phyloP scores from a whole-genome alignment of 257 asterid species.

The Avicennia marina region DNA sequence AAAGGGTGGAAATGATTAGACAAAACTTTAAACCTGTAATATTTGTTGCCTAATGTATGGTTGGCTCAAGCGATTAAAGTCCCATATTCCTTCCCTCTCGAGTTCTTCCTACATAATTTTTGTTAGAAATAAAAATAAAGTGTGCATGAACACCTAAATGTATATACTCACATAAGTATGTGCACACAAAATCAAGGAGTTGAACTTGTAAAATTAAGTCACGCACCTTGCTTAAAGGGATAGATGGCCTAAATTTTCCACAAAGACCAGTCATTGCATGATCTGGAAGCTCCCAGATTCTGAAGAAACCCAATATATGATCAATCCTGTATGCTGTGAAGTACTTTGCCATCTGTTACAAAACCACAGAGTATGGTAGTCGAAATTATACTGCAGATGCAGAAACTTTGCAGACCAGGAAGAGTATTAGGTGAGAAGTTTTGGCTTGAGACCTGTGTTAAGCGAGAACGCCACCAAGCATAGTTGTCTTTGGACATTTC shows the following conservation, averaged over 20 bases:
- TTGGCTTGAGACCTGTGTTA: constrained; percentile 61
- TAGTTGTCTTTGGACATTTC: constrained; percentile 98
- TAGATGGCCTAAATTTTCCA: constrained; percentile 94
- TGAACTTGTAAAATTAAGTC: constrained; percentile 1
- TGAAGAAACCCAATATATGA: constrained; percentile 88
- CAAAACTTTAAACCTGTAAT: constrained; percentile 44
- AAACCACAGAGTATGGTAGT: neutral
- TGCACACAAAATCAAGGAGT: neutral
- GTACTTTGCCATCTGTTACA: constrained; percentile 87
- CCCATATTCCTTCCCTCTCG: constrained; percentile 95
- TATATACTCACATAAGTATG: neutral
- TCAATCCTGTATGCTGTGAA: constrained; percentile 95
- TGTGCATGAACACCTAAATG: neutral
- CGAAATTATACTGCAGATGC: neutral
- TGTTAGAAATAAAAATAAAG: neutral
- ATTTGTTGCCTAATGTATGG: constrained; percentile 59
- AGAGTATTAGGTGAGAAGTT: neutral
- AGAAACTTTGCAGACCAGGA: neutral
- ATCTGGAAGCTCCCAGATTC: constrained; percentile 99
- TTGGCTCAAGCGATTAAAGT: constrained; percentile 74
- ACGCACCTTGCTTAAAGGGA: constrained; percentile 78
- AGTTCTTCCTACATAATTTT: constrained; percentile 70
- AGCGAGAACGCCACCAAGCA: constrained; percentile 98
- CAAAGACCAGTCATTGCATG: constrained; percentile 96
- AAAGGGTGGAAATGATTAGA: neutral